Evolutionary conservation across 2,329 filamentous ascomycete species (phyloP).

Genomic region (Plenodomus biglobosus): DNA sequence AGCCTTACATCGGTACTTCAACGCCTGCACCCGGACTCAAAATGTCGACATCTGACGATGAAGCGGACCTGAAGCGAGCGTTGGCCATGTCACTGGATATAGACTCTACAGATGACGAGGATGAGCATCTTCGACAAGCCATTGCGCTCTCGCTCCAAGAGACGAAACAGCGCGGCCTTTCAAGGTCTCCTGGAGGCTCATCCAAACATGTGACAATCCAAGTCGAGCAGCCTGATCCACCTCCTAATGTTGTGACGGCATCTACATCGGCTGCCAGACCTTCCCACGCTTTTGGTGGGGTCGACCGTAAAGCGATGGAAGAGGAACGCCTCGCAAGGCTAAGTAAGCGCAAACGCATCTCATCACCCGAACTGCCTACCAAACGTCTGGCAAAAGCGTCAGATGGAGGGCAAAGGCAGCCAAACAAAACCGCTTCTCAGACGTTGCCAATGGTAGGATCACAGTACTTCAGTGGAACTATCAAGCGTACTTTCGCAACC

Average conservation of each 20-base stretch:
- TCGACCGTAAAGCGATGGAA: constrained; percentile 85
- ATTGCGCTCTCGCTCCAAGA: constrained; percentile 34
- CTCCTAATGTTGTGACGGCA: neutral
- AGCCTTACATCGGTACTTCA: neutral
- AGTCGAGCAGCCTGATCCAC: neutral
- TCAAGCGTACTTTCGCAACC: constrained; percentile 80
- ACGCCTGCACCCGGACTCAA: neutral
- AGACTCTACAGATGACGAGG: constrained; percentile 22
- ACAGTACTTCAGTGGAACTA: constrained; percentile 61
- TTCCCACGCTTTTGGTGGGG: constrained; percentile 46
- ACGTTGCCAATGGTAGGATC: constrained; percentile 3
- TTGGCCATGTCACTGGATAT: constrained; percentile 33
- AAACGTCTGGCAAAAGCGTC: constrained; percentile 14
- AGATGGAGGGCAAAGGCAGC: neutral
- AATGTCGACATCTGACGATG: constrained; percentile 33
- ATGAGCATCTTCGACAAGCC: constrained; percentile 28
- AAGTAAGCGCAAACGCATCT: constrained; percentile 61
- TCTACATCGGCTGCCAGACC: neutral
- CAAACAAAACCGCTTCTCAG: neutral
- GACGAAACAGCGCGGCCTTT: neutral
- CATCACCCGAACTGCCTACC: constrained; percentile 43
- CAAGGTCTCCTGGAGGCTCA: neutral
- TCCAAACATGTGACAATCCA: neutral
- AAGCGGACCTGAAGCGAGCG: constrained; percentile 31
- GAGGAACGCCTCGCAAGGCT: constrained; percentile 73